These are phyloP conservation scores for Ettlia oleoabundans DNA, from an alignment of 139 green algal species.

Conservation along the genomic window DNA sequence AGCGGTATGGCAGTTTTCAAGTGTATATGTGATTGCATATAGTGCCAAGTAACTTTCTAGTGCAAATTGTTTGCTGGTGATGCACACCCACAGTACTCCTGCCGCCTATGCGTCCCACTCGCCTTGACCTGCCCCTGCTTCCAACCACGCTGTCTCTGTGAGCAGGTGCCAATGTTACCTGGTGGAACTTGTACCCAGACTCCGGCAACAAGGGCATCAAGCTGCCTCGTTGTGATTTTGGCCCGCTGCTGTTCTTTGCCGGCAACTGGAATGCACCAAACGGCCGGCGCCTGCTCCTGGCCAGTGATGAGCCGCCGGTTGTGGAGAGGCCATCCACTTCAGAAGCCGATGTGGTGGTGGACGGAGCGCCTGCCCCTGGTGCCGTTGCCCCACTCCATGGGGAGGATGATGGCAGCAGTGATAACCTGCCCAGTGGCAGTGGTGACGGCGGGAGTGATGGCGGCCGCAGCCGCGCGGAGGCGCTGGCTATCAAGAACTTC, in stretches of 20 bases:
- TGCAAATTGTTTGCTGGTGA: no score
- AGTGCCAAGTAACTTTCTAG: no score
- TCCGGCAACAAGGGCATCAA: neutral
- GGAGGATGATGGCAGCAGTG: neutral
- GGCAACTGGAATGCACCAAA: neutral
- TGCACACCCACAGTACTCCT: no score
- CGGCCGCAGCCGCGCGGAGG: neutral
- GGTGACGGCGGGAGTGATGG: neutral
- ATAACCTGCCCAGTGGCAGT: no score
- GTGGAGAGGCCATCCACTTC: neutral
- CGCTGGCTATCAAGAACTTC: neutral
- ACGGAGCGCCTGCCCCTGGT: neutral
- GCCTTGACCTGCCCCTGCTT: no score
- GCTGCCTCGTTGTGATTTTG: constrained; percentile 18
- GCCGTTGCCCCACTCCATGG: neutral
- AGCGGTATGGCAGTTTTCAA: no score
- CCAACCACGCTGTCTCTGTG: neutral
- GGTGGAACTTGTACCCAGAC: neutral
- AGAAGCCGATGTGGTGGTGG: neutral
- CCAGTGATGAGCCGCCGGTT: no score
- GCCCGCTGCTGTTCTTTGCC: constrained; percentile 4
- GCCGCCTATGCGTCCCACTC: no score
- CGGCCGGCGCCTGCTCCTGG: neutral
- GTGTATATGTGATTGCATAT: no score
- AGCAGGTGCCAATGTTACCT: constrained; percentile 8